Evolutionary conservation across 139 green algal species (phyloP), one percentile per base, ranked within the genome.

Genomic region (Closterium sp.): DNA sequence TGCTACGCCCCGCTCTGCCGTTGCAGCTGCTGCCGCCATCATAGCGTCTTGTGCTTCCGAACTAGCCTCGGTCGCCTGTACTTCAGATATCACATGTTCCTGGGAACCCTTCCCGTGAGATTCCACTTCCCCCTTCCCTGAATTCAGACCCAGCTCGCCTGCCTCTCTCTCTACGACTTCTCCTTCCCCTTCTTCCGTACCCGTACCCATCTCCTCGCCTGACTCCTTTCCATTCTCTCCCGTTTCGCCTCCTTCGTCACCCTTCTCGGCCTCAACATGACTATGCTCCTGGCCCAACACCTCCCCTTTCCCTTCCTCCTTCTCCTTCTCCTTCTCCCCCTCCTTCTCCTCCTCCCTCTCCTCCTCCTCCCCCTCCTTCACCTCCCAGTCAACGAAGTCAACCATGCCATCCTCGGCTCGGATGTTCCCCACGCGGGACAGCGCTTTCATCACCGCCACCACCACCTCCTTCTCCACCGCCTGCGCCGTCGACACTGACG

Each of bases 381-480:
- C 43, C 43, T 69, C 43, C 43, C 43, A 69, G 43, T 69, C 43
- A 69, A 69, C 43, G 43, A 69, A 69, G 33, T 90, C 87, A 28
- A 76, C 55, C 28, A 90, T 90, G 21, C 33, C 87, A 23, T 90
- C 32, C 33, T 87, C 87, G 2, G 69, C 87, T 21, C 87, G 69
- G 34, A 90, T 38, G 88, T 81, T 28, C 35, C 31, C 87, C 33
- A 90, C 34, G 25, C 34, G 69, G 0, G 69, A 28, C 36, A 93
- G 86, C 28, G 86, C 90, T 33, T 33, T 85, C 90, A 92, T 93
- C 7, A 93, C 86, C 69, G 90, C 90, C n/a, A 36, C 8, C 23
- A 93, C 90, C 35, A 93, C 90, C 55, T 93, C 64, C 90, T 87
- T 38, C 38, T 93, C 90, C n/a, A 93, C 87, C 9, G 92, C 90